Conservation (phyloP, 495 filamentous ascomycete species). For the Penicillium bovifimosum region DNA sequence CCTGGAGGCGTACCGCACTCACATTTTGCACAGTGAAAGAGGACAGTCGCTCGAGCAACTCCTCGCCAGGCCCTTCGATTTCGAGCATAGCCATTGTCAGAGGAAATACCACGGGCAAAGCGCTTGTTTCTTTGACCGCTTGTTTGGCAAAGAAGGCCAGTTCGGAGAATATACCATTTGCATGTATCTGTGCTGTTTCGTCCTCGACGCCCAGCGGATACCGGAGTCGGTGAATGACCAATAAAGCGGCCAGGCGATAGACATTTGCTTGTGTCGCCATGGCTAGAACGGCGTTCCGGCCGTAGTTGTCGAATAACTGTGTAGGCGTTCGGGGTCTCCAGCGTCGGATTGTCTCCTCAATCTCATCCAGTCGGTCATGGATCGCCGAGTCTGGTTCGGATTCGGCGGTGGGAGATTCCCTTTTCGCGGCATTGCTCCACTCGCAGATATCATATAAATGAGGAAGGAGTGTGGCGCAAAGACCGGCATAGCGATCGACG, state of each 20-base stretch:
- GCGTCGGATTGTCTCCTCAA: slow-evolving; percentile 19
- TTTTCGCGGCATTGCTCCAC: slow-evolving; percentile 21
- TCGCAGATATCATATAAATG: slow-evolving; percentile 30
- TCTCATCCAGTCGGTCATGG: slow-evolving; percentile 19
- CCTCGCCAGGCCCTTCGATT: slow-evolving; percentile 20
- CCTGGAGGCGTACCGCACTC: slow-evolving; percentile 19
- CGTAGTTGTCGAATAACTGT: slow-evolving; percentile 13
- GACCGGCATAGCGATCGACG: slow-evolving; percentile 31
- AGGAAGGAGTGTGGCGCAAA: slow-evolving; percentile 27
- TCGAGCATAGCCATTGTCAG: slow-evolving; percentile 28
- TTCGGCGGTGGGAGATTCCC: background rate
- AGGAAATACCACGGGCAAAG: slow-evolving; percentile 24
- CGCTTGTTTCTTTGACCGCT: slow-evolving; percentile 10
- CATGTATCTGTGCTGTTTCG: slow-evolving; percentile 13
- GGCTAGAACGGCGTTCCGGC: slow-evolving; percentile 19
- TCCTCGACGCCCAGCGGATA: slow-evolving; percentile 26
- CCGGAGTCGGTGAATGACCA: slow-evolving; percentile 31
- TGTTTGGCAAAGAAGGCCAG: slow-evolving; percentile 19
- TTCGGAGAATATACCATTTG: slow-evolving; percentile 25
- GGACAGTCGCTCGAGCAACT: slow-evolving; percentile 17
- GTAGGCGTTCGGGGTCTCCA: slow-evolving; percentile 21
- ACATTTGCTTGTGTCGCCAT: slow-evolving; percentile 31
- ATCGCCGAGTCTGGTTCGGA: slow-evolving; percentile 5
- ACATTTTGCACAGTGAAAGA: slow-evolving; percentile 19
- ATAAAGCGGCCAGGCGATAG: slow-evolving; percentile 27